These are phyloP conservation scores for Hemileccinum hortonii DNA, from an alignment of 1,284 basidiomycete species.

Conservation along the genomic window DNA sequence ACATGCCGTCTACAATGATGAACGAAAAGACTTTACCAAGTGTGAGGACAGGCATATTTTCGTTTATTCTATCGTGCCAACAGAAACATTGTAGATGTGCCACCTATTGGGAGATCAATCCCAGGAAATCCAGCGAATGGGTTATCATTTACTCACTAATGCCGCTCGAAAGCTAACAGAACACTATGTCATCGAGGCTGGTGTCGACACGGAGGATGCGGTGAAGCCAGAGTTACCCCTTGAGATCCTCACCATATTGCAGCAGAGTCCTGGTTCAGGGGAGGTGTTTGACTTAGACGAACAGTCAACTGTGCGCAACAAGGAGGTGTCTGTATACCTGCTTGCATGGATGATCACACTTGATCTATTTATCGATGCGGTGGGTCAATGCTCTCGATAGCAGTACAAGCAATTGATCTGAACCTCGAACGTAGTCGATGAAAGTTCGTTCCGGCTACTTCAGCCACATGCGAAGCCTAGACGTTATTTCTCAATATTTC, in stretches of 20 bases:
- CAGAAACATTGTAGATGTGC: slow-evolving; percentile 56
- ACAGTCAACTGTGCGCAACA: slow-evolving; percentile 19
- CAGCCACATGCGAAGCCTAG: slow-evolving; percentile 75
- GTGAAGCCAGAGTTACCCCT: slow-evolving; percentile 57
- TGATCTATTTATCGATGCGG: slow-evolving; percentile 84
- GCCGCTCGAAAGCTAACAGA: slow-evolving; percentile 73
- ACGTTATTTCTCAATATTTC: slow-evolving; percentile 64
- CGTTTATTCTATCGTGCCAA: neutral
- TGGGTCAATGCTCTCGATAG: slow-evolving; percentile 40
- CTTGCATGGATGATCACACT: slow-evolving; percentile 89
- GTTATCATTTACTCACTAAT: slow-evolving; percentile 63
- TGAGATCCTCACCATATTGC: slow-evolving; percentile 68
- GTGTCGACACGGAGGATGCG: slow-evolving; percentile 61
- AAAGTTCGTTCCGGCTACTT: slow-evolving; percentile 81
- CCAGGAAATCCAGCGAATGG: slow-evolving; percentile 65
- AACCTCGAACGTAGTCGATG: slow-evolving; percentile 56
- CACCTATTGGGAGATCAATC: slow-evolving; percentile 72
- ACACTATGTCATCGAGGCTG: slow-evolving; percentile 81
- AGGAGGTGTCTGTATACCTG: slow-evolving; percentile 61
- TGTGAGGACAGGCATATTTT: slow-evolving; percentile 37
- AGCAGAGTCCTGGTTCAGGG: slow-evolving; percentile 43
- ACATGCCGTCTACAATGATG: slow-evolving; percentile 63
- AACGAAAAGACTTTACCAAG: slow-evolving; percentile 63
- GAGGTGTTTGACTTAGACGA: slow-evolving; percentile 39
- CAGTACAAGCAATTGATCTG: neutral